Conservation (phyloP, 331 rosid species). For the Phaseolus coccineus region DNA sequence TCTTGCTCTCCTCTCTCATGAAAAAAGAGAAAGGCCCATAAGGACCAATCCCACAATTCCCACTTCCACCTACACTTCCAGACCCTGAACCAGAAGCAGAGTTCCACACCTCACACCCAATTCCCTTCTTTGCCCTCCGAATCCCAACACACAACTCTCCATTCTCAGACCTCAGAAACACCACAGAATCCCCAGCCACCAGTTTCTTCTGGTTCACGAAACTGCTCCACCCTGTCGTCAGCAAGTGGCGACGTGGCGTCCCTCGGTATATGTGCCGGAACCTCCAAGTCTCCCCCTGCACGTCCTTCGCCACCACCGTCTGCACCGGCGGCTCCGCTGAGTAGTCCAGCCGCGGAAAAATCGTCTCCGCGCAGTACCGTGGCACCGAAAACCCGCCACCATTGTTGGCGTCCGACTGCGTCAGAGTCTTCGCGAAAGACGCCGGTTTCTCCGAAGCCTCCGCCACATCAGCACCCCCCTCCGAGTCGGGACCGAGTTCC, state of each 20-base stretch:
- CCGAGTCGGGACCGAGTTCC: conserved; percentile 50
- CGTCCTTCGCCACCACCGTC: conserved; percentile 88
- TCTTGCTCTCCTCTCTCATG: conserved; percentile 69
- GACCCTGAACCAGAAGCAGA: conserved; percentile 36
- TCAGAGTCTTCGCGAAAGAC: conserved; percentile 91
- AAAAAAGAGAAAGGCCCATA: conserved; percentile 72
- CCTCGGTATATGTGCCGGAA: conserved; percentile 95
- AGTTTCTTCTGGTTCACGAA: conserved; percentile 97
- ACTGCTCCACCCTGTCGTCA: conserved; percentile 96
- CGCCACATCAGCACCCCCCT: conserved; percentile 41
- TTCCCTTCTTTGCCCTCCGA: conserved; percentile 81
- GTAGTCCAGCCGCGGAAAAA: conserved; percentile 87
- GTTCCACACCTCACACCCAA: conserved; percentile 41
- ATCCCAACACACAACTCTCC: conserved; percentile 91
- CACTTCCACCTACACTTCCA: conserved; percentile 34
- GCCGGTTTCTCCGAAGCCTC: conserved; percentile 78
- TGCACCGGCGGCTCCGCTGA: conserved; percentile 97
- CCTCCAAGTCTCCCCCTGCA: conserved; percentile 92
- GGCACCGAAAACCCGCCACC: conserved; percentile 99
- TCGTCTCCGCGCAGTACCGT: conserved; percentile 93
- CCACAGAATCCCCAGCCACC: conserved; percentile 96
- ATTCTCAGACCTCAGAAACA: conserved; percentile 79
- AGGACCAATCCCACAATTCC: conserved; percentile 48
- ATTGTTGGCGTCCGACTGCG: conserved; percentile 96
- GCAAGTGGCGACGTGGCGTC: conserved; percentile 89